Evolutionary conservation across 1,284 basidiomycete genomes (phyloP), one percentile per base, ranked within the genome.

Genomic region (Ceratobasidium theobromae): DNA sequence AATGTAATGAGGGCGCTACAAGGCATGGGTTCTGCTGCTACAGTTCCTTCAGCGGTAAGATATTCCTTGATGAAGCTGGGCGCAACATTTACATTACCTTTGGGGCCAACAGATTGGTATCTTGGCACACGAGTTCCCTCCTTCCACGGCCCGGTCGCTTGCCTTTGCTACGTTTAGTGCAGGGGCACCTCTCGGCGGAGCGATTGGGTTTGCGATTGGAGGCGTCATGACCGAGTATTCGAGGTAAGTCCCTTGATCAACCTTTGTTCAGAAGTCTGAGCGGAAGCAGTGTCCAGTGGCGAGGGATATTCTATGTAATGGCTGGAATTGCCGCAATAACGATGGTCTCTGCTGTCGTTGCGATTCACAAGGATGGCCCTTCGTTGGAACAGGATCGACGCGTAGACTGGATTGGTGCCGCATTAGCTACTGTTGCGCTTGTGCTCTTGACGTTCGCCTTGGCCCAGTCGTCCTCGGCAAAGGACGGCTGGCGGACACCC

Each of bases 401-500:
- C 0, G 79, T 96, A 0, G 93, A 97, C 73, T 95, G 91, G 89
- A 72, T 91, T 21, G 93, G 94, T 3, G 89, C 88, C 0, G 77
- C 84, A 18, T 76, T 95, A 32, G 81, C 92, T 49, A 93, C 91
- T 0, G 74, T 80, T 0, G 93, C 90, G 0, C 78, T 95, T 12
- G 86, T 91, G 0, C 78, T 95, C 1, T 80, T 96, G 69, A 82
- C 90, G 11, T 95, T 95, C 72, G 85, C 87, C 0, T 81, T 96
- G 1, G 86, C 87, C 49, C 85, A 92, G 72, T 92, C 88, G 1
- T 82, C 84, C 48, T 77, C 82, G 8, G 90, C 88, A 0, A 81
- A 86, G 0, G 70, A 86, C 11, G 82, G 85, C n/a, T 95, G 91
- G 91, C 78, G 75, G 54, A 91, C 89, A 0, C 77, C 81, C 9